Conservation (phyloP, 2,329 filamentous ascomycete genomes). For the Fusarium sp. region DNA sequence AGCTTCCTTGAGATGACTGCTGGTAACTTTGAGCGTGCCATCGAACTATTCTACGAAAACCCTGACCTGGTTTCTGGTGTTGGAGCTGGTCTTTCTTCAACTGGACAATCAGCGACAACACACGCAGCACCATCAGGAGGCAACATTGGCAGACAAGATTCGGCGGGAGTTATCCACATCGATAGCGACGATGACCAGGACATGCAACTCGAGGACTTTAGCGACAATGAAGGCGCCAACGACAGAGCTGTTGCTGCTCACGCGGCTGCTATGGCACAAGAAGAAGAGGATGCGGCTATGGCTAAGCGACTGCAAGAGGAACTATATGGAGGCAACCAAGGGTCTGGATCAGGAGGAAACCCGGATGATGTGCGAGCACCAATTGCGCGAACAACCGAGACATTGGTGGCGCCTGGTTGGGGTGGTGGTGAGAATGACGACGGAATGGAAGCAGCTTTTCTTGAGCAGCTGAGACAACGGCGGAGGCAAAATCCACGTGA, state of each 20-base stretch:
- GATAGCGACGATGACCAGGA: conserved; percentile 55
- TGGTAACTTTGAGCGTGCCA: conserved; percentile 84
- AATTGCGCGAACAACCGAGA: conserved; percentile 91
- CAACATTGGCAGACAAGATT: conserved; percentile 50
- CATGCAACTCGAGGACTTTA: conserved; percentile 54
- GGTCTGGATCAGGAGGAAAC: conserved; percentile 49
- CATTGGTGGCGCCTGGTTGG: conserved; percentile 77
- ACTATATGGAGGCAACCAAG: conserved; percentile 72
- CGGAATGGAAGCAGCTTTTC: conserved; percentile 67
- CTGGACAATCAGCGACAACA: conserved; percentile 11
- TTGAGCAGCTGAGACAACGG: conserved; percentile 71
- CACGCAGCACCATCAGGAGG: conserved; percentile 42
- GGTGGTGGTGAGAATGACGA: conserved; percentile 63
- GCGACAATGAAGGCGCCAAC: conserved; percentile 54
- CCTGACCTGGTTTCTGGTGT: conserved; percentile 70
- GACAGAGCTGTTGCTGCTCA: conserved; percentile 55
- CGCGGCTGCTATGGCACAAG: conserved; percentile 62
- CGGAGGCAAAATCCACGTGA: conserved; percentile 49
- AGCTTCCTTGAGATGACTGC: conserved; percentile 89
- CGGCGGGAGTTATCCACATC: conserved; percentile 70
- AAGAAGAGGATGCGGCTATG: conserved; percentile 94
- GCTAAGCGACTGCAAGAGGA: conserved; percentile 92
- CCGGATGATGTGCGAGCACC: conserved; percentile 83
- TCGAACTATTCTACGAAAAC: conserved; percentile 91
- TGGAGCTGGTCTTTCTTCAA: conserved; percentile 49